These are phyloP conservation scores for Pilatotrama ljubarskyi DNA, from an alignment of 768 basidiomycete genomes.

Conservation along the genomic window DNA sequence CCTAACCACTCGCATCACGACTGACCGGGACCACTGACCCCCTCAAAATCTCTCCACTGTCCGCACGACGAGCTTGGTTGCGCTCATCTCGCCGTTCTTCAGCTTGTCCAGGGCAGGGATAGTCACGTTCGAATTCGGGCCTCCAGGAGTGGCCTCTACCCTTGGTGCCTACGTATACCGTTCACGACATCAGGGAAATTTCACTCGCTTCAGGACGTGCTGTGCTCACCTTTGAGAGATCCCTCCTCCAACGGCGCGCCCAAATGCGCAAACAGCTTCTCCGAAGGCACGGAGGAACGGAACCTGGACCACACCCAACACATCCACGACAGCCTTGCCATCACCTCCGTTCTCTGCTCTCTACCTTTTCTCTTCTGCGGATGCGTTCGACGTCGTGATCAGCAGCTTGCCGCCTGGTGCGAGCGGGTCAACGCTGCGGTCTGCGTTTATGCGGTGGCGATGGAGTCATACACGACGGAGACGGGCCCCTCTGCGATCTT, in stretches of 20 bases:
- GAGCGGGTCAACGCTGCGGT: no score
- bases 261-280: constrained; percentile 18
- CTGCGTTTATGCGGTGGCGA: no score
- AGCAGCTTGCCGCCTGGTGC: no score
- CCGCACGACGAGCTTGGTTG: constrained; percentile 29
- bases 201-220: neutral
- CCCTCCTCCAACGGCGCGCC: constrained; percentile 13
- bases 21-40: no score
- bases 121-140: constrained; percentile 17
- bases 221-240: constrained; percentile 21
- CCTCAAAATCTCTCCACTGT: constrained; percentile 21
- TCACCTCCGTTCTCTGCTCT: neutral
- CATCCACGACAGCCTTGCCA: constrained; percentile 10
- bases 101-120: constrained; percentile 17
- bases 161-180: no score
- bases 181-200: constrained; percentile 24
- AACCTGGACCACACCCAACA: constrained; percentile 8
- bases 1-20: no score
- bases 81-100: constrained; percentile 25
- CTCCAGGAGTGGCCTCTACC: constrained; percentile 13
- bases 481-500: no score
- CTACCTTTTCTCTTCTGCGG: neutral
- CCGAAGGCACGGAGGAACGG: constrained; percentile 11
- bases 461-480: no score
- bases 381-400: no score